These are phyloP conservation scores for Talaromyces trachyspermus DNA, from an alignment of 495 filamentous ascomycete genomes.

Conservation along the genomic window DNA sequence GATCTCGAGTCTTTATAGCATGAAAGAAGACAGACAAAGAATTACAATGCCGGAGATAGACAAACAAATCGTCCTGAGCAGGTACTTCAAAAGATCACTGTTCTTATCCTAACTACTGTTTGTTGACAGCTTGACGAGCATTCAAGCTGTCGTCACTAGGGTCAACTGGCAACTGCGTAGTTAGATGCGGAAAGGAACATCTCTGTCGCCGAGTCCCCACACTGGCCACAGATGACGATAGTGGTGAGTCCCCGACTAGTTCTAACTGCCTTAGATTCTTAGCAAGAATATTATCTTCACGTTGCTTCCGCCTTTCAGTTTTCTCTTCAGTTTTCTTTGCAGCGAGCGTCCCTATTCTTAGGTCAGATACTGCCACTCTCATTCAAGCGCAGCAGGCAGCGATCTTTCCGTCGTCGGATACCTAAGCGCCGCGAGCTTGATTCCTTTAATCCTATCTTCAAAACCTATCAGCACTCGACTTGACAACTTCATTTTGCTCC, in stretches of 20 bases:
- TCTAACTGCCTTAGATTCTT: too few relatives aligned
- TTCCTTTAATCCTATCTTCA: neutral
- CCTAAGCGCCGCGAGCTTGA: neutral
- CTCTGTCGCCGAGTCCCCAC: neutral
- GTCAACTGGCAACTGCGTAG: neutral
- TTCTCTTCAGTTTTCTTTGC: neutral
- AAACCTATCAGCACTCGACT: neutral
- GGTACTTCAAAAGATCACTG: too few relatives aligned
- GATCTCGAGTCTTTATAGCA: too few relatives aligned
- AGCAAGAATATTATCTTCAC: neutral
- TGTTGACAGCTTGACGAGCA: neutral
- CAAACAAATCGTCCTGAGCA: too few relatives aligned
- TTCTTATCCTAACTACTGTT: neutral
- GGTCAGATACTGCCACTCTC: too few relatives aligned
- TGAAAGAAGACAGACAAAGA: too few relatives aligned
- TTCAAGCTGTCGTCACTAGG: neutral
- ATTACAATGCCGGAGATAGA: too few relatives aligned
- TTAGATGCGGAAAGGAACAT: neutral
- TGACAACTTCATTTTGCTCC: neutral
- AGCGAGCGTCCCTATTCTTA: too few relatives aligned
- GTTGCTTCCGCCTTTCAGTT: neutral
- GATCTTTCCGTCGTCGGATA: too few relatives aligned
- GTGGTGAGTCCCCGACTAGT: too few relatives aligned
- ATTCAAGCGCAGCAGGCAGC: too few relatives aligned
- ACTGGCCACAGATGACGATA: slow-evolving; percentile 4